These are phyloP conservation scores for Malassezia restricta DNA, from an alignment of 1,284 basidiomycete species.

Conservation along the genomic window DNA sequence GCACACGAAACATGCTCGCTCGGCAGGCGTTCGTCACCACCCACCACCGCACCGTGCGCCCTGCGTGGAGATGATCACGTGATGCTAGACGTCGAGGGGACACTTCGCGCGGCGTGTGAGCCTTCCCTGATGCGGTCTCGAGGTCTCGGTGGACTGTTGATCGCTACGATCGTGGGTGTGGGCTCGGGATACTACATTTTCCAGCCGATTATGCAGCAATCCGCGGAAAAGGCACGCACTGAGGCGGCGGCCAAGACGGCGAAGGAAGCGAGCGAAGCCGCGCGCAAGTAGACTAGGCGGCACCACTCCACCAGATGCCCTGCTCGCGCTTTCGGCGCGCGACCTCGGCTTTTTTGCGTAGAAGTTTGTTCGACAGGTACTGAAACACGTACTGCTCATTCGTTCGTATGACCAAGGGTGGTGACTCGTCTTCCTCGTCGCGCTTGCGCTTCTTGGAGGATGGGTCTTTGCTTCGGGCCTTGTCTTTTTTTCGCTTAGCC, in stretches of 20 bases:
- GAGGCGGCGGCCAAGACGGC: not conserved
- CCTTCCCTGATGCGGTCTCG: not conserved
- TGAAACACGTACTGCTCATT: conserved; percentile 28
- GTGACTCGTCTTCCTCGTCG: conserved; percentile 16
- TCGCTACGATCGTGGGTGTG: conserved; percentile 10
- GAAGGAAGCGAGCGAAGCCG: not conserved
- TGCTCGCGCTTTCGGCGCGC: conserved; percentile 23
- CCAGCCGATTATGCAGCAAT: conserved; percentile 7
- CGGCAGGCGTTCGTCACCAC: not conserved
- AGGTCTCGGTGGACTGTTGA: not conserved
- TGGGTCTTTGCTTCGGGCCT: not conserved
- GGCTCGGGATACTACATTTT: conserved; percentile 16
- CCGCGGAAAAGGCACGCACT: not conserved
- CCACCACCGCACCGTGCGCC: not conserved
- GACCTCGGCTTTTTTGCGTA: conserved; percentile 33
- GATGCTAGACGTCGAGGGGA: not conserved
- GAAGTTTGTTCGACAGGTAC: conserved; percentile 34
- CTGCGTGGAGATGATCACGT: not conserved
- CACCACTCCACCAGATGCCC: conserved; percentile 29
- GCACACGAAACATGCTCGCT: not conserved
- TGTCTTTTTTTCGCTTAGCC: not conserved
- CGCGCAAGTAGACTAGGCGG: conserved; percentile 3
- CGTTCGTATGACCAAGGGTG: conserved; percentile 22
- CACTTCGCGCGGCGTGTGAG: not conserved
- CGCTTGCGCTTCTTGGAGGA: not conserved